Evolutionary conservation across 2,329 filamentous ascomycete genomes (phyloP).

Genomic region (Emergomyces orientalis): DNA sequence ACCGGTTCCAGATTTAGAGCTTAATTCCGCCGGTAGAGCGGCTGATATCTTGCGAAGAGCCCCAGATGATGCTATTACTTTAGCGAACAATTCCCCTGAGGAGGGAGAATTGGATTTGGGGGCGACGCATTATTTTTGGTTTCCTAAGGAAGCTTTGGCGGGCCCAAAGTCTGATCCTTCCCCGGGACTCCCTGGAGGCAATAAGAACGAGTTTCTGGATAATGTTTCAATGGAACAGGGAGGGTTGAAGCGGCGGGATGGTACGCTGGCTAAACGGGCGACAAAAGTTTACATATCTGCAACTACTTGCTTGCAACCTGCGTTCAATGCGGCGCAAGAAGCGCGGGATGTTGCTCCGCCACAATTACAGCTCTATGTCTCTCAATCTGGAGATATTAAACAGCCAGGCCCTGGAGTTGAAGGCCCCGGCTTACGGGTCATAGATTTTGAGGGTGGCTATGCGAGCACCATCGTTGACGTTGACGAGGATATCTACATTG

Average conservation of each 20-base stretch:
- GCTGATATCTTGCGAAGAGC: conserved; percentile 48
- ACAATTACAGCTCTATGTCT: conserved; percentile 71
- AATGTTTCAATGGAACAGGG: conserved; percentile 16
- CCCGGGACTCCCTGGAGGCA: conserved; percentile 11
- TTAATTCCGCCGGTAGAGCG: conserved; percentile 24
- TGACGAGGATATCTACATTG: conserved; percentile 63
- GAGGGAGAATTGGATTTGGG: conserved; percentile 55
- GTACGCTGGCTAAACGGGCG: conserved; percentile 22
- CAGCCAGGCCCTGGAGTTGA: conserved; percentile 54
- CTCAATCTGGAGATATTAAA: conserved; percentile 53
- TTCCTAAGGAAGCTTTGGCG: conserved; percentile 49
- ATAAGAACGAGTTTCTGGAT: conserved; percentile 18
- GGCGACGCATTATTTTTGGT: conserved; percentile 53
- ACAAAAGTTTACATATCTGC: conserved; percentile 66
- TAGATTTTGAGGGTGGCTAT: conserved; percentile 59
- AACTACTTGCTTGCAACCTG: conserved; percentile 75
- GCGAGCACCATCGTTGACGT: conserved; percentile 53
- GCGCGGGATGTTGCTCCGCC: conserved; percentile 44
- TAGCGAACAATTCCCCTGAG: conserved; percentile 57
- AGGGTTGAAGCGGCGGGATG: conserved; percentile 17
- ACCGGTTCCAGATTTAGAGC: conserved; percentile 18
- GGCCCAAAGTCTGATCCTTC: conserved; percentile 33
- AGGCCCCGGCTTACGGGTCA: conserved; percentile 30
- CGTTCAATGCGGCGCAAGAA: conserved; percentile 41
- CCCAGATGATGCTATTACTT: conserved; percentile 39